Evolutionary conservation across 768 basidiomycete genomes (phyloP), one percentile per base, ranked within the genome.

Genomic region (Termitomyces eurrhizus): DNA sequence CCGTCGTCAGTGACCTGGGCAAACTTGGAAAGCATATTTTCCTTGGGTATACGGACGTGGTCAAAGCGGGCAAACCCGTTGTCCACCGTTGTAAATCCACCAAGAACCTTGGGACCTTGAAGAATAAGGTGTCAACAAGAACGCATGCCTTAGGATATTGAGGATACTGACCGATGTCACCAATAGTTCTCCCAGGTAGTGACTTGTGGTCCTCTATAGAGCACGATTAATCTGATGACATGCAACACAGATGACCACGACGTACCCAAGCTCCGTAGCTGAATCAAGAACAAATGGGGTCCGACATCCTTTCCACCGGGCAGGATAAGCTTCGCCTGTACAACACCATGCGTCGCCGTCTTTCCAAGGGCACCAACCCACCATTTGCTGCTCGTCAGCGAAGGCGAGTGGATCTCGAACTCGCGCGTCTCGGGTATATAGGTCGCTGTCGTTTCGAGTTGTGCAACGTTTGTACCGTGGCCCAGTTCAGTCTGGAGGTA

Each of bases 401-500:
- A 86, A 0, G 91, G 90, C 1, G 89, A 88, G 67, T 92, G 80
- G 41, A 93, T 83, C 45, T 89, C 87, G 64, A 92, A 92, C 68
- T 89, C 85, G 56, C 80, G 70, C 0, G 83, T 81, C 35, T 83
- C 80, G 0, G 84, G 85, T n/a, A 88, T 73, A 71, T 85, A 92
- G 0, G 87, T 90, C 4, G 89, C 89, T 0, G 88, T 92, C 0
- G 90, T 92, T 69, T 92, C 90, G 24, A 92, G 75, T 1, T 76
- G 71, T 1, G 78, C 71, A 3, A 93, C 87, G 65, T 90, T 89
- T 1, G 85, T 85, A 18, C 91, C 91, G 61, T 93, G 91, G 0
- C 83, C 90, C 6, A 92, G 84, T 66, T 92, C 90, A 0, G 90
- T 92, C 67, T 92, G 88, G 35, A 89, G 73, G 71, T 90, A 90